Conservation (phyloP, 148 eudicot genomes). For the Beta vulgaris region DNA sequence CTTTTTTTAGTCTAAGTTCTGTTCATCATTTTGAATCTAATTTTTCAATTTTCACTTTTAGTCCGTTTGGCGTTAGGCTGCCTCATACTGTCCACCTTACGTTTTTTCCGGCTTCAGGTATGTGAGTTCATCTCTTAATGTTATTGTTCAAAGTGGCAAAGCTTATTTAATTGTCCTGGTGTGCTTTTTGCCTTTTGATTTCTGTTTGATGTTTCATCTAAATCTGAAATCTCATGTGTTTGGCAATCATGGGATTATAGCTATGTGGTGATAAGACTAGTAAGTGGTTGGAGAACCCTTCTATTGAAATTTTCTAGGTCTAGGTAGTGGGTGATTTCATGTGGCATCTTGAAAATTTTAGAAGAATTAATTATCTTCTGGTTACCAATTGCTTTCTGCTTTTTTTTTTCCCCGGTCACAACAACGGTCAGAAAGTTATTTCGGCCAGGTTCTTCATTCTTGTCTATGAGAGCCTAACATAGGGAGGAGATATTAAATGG, state of each 20-base stretch:
- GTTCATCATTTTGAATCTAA: not conserved
- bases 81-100: slow-evolving; percentile 63
- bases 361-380: not conserved
- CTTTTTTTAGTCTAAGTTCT: not conserved
- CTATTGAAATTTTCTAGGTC: no score
- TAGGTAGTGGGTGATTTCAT: not conserved
- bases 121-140: not conserved
- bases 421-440: not conserved
- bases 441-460: not conserved
- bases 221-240: not conserved
- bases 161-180: not conserved
- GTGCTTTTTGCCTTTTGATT: not conserved
- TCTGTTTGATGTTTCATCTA: slow-evolving; percentile 12
- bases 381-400: not conserved
- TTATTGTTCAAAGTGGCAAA: not conserved
- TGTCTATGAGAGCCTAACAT: not conserved
- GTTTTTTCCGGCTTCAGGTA: slow-evolving; percentile 82
- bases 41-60: slow-evolving; percentile 20
- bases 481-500: not conserved
- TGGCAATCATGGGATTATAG: not conserved
- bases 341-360: not conserved
- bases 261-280: not conserved
- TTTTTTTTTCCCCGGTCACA: not conserved
- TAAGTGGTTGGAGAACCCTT: not conserved
- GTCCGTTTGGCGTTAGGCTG: slow-evolving; percentile 84